Percentiles rank a stretch among this genome's conserved stretches.
Evolutionary conservation across 495 filamentous ascomycete genomes (phyloP).

Genomic region (Diplogelasinospora grovesii): DNA sequence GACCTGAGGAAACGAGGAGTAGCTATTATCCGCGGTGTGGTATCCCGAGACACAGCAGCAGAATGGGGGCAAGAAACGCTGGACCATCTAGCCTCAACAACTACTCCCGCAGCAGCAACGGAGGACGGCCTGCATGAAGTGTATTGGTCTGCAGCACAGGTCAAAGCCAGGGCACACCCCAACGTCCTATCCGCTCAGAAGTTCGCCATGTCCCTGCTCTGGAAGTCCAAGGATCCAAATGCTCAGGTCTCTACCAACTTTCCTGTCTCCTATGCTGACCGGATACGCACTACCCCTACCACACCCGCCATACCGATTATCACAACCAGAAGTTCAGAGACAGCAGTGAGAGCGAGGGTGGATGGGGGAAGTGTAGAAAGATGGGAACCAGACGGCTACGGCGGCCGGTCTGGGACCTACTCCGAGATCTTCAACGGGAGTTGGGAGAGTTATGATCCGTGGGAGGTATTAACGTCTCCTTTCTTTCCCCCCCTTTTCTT

Average conservation of each 20-base stretch:
- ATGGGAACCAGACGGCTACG: conserved; percentile 83
- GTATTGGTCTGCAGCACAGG: conserved; percentile 75
- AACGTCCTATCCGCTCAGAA: conserved; percentile 64
- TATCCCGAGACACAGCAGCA: conserved; percentile 47
- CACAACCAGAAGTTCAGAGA: too few relatives aligned
- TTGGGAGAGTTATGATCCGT: conserved; percentile 82
- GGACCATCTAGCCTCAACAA: conserved; percentile 45
- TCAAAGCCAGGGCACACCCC: conserved; percentile 66
- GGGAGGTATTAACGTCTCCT: conserved; percentile 59
- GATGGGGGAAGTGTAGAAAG: conserved; percentile 80
- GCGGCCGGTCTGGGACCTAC: conserved; percentile 60
- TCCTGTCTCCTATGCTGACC: conserved; percentile 72
- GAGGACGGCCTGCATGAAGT: conserved; percentile 62
- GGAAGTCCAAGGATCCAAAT: conserved; percentile 61
- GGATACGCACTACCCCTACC: too few relatives aligned
- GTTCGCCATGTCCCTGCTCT: conserved; percentile 63
- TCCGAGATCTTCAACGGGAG: conserved; percentile 59
- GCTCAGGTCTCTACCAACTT: conserved; percentile 52
- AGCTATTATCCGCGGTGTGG: conserved; percentile 54
- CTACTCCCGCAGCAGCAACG: conserved; percentile 31
- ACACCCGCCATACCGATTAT: too few relatives aligned
- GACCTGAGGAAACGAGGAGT: conserved; percentile 54
- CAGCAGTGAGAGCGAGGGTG: too few relatives aligned
- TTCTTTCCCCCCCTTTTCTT: neutral
- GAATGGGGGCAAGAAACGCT: conserved; percentile 44